Evolutionary conservation across 2,329 filamentous ascomycete genomes (phyloP), one percentile per base, ranked within the genome.

Genomic region (Curvularia verruculosa): DNA sequence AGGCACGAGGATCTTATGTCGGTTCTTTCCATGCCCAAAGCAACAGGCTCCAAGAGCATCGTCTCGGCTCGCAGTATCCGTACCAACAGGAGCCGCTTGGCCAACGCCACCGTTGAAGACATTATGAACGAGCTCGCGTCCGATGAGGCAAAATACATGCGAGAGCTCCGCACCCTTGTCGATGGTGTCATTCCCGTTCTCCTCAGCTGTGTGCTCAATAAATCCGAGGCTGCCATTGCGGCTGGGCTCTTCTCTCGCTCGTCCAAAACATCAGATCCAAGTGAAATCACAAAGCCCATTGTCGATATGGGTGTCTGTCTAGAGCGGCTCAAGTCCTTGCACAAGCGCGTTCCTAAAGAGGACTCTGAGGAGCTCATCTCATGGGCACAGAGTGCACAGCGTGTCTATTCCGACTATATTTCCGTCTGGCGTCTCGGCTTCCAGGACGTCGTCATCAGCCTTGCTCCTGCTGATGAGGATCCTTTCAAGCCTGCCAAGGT

Each of bases 1-100:
- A 96, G 91, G 57, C 93, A 98, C 76, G 92, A 92, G 15, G 95
- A 99, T 75, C 82, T 99, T 23, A 91, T 99, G 37, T 98, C 95
- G 0, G 92, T 96, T 2, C 81, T 99, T 8, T 98, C 93, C 0
- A 79, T 91, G 56, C 87, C 89, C 45, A 78, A 76, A 49, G 83
- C 83, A 47, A 83, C 83, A 47, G 83, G 88, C 56, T 85, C 84
- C 57, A 87, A 83, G 70, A 92, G 89, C 71, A 86, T 91, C 59
- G 85, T 88, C 56, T 93, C 92, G 23, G 86, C 89, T 26, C 86
- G 90, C 43, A 96, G 91, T 74, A 85, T 95, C 54, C 87, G 92
- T 54, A 89, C 89, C 26, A 87, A 87, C 66, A 86, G 88, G 57
- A 89, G 85, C 69, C 84, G 84, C 34, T 80, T 88, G 10, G 84